These are phyloP conservation scores for Euptelea pleiosperma DNA, from an alignment of 164 flowering plant species.

Conservation along the genomic window DNA sequence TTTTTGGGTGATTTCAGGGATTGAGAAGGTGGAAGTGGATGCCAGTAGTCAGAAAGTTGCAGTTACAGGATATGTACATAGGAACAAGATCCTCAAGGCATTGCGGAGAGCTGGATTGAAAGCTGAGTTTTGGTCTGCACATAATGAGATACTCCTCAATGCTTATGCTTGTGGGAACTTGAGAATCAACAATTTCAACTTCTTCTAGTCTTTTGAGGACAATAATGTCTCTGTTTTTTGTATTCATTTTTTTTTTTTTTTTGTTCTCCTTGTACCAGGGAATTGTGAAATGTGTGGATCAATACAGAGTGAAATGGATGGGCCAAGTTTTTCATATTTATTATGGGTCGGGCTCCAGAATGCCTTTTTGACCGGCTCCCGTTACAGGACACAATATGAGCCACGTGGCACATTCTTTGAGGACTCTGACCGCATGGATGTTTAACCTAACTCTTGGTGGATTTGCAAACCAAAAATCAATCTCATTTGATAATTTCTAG, in stretches of 20 bases:
- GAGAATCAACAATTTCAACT: slow-evolving; percentile 44
- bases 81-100: slow-evolving; percentile 59
- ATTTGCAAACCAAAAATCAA: too few relatives aligned
- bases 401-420: too few relatives aligned
- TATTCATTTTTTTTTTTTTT: neutral
- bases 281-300: too few relatives aligned
- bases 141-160: slow-evolving; percentile 51
- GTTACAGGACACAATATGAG: too few relatives aligned
- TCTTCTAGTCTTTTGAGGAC: slow-evolving; percentile 36
- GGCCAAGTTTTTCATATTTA: too few relatives aligned
- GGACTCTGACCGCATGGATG: too few relatives aligned
- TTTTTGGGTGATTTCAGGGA: slow-evolving; percentile 45
- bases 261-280: neutral
- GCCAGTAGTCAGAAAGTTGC: slow-evolving; percentile 52
- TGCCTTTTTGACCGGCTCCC: too few relatives aligned
- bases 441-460: too few relatives aligned
- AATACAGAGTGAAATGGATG: too few relatives aligned
- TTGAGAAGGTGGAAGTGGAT: slow-evolving; percentile 67
- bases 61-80: slow-evolving; percentile 52
- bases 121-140: slow-evolving; percentile 69
- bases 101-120: slow-evolving; percentile 52
- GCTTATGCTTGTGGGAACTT: slow-evolving; percentile 45
- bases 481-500: too few relatives aligned
- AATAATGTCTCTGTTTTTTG: neutral
- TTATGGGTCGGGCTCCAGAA: too few relatives aligned